phyloP scores from a whole-genome alignment of 768 basidiomycete species.

The Zangia roseola region DNA sequence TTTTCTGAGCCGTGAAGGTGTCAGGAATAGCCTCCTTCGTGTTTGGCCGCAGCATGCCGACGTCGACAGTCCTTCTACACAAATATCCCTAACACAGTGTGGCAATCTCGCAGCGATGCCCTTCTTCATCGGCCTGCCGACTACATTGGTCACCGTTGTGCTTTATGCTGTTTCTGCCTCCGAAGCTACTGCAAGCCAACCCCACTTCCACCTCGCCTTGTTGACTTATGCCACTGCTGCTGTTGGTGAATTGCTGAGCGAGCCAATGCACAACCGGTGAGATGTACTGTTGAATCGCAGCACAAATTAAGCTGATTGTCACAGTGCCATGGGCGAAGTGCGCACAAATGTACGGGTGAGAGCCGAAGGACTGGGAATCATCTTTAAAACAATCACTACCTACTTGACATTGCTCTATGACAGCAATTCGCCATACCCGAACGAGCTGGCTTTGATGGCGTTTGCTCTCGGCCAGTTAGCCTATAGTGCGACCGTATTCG shows the following conservation, averaged over 20 bases:
- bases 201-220: constrained; percentile 62
- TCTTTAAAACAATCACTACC: constrained; percentile 68
- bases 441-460: constrained; percentile 64
- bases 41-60: constrained; percentile 30
- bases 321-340: constrained; percentile 67
- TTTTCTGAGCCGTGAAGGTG: constrained; percentile 91
- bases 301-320: constrained; percentile 19
- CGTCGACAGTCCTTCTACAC: not conserved
- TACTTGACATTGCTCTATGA: constrained; percentile 63
- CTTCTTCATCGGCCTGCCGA: constrained; percentile 62
- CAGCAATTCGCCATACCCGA: constrained; percentile 27
- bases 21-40: constrained; percentile 84
- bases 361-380: constrained; percentile 84
- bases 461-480: constrained; percentile 85
- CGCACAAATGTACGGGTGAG: constrained; percentile 70
- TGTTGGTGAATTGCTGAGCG: constrained; percentile 72
- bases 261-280: constrained; percentile 78
- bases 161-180: constrained; percentile 59
- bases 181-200: constrained; percentile 54
- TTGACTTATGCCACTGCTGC: constrained; percentile 72
- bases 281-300: constrained; percentile 18
- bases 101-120: constrained; percentile 63
- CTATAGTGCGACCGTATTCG: constrained; percentile 62
- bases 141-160: constrained; percentile 50
- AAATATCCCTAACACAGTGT: constrained; percentile 18